These are phyloP conservation scores for Camillea tinctor DNA, from an alignment of 2,329 filamentous ascomycete species.

Conservation along the genomic window DNA sequence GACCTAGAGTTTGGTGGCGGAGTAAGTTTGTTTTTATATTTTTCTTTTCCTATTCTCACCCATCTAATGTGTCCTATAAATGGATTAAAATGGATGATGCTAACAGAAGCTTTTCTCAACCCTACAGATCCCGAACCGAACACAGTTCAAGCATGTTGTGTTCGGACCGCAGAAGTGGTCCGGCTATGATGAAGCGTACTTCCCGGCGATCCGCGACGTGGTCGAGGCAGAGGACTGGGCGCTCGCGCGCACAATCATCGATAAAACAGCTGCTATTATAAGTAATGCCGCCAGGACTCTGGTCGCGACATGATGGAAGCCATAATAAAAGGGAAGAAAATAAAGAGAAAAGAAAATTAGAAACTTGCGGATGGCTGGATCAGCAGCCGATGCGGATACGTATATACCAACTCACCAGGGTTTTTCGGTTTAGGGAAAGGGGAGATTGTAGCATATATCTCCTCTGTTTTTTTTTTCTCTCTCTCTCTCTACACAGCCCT, in stretches of 20 bases:
- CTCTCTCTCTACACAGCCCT: too few species aligned
- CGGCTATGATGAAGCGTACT: conserved; percentile 64
- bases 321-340: too few species aligned
- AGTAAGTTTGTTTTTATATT: conserved; percentile 54
- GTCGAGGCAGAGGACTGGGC: conserved; percentile 71
- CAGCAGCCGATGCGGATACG: conserved; percentile 1
- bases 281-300: conserved; percentile 21
- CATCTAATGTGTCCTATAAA: too few species aligned
- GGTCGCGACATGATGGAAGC: conserved; percentile 6
- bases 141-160: conserved; percentile 91
- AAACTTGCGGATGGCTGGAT: neutral
- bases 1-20: conserved; percentile 72
- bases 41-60: neutral
- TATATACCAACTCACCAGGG: conserved; percentile 6
- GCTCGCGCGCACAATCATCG: conserved; percentile 64
- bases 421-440: too few species aligned
- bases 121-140: conserved; percentile 78
- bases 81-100: neutral
- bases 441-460: too few species aligned
- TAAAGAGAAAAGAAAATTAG: too few species aligned
- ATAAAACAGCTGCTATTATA: conserved; percentile 70
- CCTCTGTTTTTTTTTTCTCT: too few species aligned
- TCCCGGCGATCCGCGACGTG: conserved; percentile 83
- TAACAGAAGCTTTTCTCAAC: conserved; percentile 13
- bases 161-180: conserved; percentile 83